Evolutionary conservation across 495 filamentous ascomycete genomes (phyloP).

Genomic region (Geoglossum glabrum): DNA sequence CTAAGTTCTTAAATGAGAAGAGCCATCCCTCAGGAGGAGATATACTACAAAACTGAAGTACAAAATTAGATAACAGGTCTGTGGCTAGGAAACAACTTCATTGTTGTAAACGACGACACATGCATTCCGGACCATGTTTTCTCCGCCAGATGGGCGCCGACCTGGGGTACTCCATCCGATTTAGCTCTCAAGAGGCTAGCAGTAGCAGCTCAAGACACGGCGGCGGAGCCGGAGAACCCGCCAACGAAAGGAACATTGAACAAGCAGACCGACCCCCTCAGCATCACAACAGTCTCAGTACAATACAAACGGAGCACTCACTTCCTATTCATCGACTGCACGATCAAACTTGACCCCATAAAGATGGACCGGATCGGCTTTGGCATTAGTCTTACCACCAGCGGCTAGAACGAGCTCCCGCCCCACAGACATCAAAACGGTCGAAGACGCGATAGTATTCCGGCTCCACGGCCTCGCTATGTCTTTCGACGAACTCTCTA

Average conservation of each 20-base stretch:
- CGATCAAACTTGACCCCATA: too few relatives aligned
- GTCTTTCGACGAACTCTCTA: too few relatives aligned
- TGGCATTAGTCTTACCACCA: too few relatives aligned
- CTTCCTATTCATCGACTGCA: too few relatives aligned
- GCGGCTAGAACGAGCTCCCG: too few relatives aligned
- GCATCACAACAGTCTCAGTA: neutral
- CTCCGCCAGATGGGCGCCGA: neutral
- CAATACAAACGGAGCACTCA: too few relatives aligned
- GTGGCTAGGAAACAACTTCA: neutral
- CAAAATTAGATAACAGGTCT: neutral
- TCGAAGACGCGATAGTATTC: too few relatives aligned
- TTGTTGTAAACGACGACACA: neutral
- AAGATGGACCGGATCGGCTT: too few relatives aligned
- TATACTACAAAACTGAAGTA: neutral
- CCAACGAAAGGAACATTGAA: neutral
- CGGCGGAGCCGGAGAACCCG: neutral
- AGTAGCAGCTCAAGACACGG: neutral
- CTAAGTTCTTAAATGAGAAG: too few relatives aligned
- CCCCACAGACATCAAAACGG: too few relatives aligned
- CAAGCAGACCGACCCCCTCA: neutral
- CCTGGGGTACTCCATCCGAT: neutral
- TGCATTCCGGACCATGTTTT: neutral
- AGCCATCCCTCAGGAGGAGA: neutral
- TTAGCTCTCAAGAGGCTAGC: neutral
- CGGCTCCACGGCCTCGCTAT: too few relatives aligned